Evolutionary conservation across 495 filamentous ascomycete species (phyloP).

Genomic region (Penicillium bovifimosum): DNA sequence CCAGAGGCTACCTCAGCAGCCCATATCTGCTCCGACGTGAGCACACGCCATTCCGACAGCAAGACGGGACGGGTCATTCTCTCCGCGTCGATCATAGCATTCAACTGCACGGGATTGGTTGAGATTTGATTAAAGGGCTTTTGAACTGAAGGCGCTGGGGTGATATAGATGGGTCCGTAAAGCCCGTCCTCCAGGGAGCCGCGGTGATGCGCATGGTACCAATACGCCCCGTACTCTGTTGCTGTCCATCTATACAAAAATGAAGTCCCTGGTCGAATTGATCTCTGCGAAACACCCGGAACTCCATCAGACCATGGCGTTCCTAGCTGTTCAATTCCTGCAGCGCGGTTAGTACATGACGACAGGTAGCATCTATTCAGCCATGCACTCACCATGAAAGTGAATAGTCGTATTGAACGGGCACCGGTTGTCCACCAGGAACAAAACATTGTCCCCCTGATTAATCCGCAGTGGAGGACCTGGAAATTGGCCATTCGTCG

Average conservation of each 20-base stretch:
- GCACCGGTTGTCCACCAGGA: slow-evolving; percentile 51
- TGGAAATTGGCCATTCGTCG: slow-evolving; percentile 57
- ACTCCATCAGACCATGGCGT: slow-evolving; percentile 52
- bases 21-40: slow-evolving; percentile 45
- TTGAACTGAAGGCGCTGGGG: slow-evolving; percentile 20
- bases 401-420: slow-evolving; percentile 50
- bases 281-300: slow-evolving; percentile 43
- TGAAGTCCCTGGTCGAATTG: slow-evolving; percentile 39
- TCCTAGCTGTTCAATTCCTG: slow-evolving; percentile 34
- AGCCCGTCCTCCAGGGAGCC: slow-evolving; percentile 53
- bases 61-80: slow-evolving; percentile 39
- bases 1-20: slow-evolving; percentile 32
- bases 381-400: slow-evolving; percentile 40
- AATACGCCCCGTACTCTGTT: slow-evolving; percentile 26
- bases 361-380: not conserved
- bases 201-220: slow-evolving; percentile 49
- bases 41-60: slow-evolving; percentile 51
- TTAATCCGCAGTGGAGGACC: slow-evolving; percentile 53
- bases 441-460: slow-evolving; percentile 57
- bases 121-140: slow-evolving; percentile 46
- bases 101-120: slow-evolving; percentile 29
- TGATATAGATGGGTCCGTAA: slow-evolving; percentile 49
- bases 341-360: not conserved
- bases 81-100: slow-evolving; percentile 44
- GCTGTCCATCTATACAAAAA: slow-evolving; percentile 47